phyloP scores from a whole-genome alignment of 1,284 basidiomycete genomes.

The Microbotryum violaceum region DNA sequence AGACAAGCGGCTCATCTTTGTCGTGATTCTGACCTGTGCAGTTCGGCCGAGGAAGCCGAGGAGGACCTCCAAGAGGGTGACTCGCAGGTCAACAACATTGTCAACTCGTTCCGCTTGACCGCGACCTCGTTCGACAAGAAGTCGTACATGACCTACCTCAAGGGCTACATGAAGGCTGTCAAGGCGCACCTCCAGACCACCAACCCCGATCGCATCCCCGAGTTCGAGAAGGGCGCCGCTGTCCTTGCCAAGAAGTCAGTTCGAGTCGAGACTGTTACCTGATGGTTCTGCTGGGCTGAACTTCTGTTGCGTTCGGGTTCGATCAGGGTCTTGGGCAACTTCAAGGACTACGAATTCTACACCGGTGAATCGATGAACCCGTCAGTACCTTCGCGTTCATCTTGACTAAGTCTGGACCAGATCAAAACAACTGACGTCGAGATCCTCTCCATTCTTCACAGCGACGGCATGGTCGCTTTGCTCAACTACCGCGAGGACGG shows the following conservation, averaged over 20 bases:
- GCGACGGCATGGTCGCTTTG: constrained; percentile 47
- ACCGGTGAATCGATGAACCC: constrained; percentile 66
- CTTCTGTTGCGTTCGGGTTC: background rate
- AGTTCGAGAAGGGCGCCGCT: constrained; percentile 76
- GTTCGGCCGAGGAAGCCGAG: constrained; percentile 70
- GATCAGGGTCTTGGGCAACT: constrained; percentile 63
- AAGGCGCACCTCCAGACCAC: constrained; percentile 54
- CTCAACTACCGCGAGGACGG: constrained; percentile 57
- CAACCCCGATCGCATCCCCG: constrained; percentile 61
- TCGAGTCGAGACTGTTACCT: too few species aligned
- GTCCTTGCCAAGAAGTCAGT: constrained; percentile 57
- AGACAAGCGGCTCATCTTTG: background rate
- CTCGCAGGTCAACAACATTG: constrained; percentile 77
- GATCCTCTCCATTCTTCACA: background rate
- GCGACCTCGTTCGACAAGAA: constrained; percentile 87
- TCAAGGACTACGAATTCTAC: constrained; percentile 87
- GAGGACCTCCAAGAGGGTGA: constrained; percentile 78
- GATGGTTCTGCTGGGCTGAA: background rate
- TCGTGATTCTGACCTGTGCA: background rate
- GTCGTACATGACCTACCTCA: constrained; percentile 72
- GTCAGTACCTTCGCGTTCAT: background rate
- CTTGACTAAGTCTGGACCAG: too few species aligned
- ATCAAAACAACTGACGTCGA: background rate
- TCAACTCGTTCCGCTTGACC: constrained; percentile 86
- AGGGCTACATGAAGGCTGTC: constrained; percentile 75